These are phyloP conservation scores for Takakia lepidozioides DNA, from an alignment of 225 moss, liverwort and hornwort species.

Conservation along the genomic window DNA sequence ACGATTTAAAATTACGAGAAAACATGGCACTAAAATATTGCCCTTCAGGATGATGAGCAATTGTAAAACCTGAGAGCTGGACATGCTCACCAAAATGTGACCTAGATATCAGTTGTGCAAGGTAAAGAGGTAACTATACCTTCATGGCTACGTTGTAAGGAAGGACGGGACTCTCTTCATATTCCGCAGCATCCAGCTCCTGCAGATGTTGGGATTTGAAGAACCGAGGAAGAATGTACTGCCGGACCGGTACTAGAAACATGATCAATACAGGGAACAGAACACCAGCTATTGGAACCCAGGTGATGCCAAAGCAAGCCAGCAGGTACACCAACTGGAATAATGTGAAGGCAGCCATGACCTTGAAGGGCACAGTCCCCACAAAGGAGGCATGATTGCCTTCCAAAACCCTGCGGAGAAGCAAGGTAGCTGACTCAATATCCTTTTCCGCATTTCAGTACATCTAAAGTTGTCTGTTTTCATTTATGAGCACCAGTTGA, in stretches of 20 bases:
- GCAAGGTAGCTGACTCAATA: not conserved
- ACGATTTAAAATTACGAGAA: not conserved
- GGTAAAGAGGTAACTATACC: too few relatives aligned
- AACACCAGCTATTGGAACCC: constrained; percentile 61
- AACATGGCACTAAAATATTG: not conserved
- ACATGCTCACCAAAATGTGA: not conserved
- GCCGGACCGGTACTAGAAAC: constrained; percentile 62
- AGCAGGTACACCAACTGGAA: constrained; percentile 56
- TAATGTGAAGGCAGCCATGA: constrained; percentile 48
- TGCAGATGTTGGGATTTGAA: constrained; percentile 40
- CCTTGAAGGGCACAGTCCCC: constrained; percentile 61
- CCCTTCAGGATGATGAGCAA: not conserved
- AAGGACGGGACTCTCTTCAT: constrained; percentile 33
- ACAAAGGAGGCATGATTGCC: constrained; percentile 36
- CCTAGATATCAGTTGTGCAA: too few relatives aligned
- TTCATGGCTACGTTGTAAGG: not conserved
- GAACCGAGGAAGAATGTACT: constrained; percentile 44
- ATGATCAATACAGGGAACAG: constrained; percentile 66
- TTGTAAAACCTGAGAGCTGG: not conserved
- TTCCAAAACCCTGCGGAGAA: constrained; percentile 40
- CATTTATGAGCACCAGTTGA: too few relatives aligned
- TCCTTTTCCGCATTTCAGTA: too few relatives aligned
- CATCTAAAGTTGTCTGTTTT: too few relatives aligned
- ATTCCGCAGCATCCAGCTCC: constrained; percentile 59
- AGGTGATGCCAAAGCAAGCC: constrained; percentile 69